Base-by-base conservation (phyloP, 1,284 basidiomycete species). In the Sanghuangporus baumii region DNA sequence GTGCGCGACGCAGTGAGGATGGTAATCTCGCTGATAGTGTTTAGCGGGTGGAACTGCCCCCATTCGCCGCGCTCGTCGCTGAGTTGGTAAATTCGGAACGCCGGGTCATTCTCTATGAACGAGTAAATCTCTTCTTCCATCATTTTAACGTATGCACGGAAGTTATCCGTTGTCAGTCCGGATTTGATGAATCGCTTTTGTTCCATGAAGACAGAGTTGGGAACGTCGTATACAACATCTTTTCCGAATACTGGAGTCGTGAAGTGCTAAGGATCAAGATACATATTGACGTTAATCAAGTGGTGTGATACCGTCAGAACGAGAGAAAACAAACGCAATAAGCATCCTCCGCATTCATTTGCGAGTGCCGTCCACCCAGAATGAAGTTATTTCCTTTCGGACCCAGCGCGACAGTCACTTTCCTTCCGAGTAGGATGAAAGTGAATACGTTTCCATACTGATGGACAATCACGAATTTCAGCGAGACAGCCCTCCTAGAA, bases 121-220 rank as follows among this genome's bases (percentile, higher is more conserved):
- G 85, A 76, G 54, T 85, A 80, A 58, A 93, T 87, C 75, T 98
- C 95, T 41, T 90, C 80, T 64, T 89, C 87, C 68, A 99, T 94
- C 85, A 98, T 90, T 57, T 87, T 86, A 41, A 97, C 89, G 71
- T 99, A 99, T 46, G 86, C 82, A 43, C 89, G 86, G 75, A 99
- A 89, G 73, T 96, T 96, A 38, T 98, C 96, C 20, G 85, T 87
- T 11, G 94, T 91, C 6, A 99, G 84, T 43, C 96, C 96, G 67
- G 94, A 88, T 78, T 96, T 96, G 75, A 96, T 88, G 68, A 98
- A 98, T 75, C 91, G 92, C 82, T 99, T 99, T 76, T 99, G 97
- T 73, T 99, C 95, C 96, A 99, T 99, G 73, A 99, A 88, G 58
- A 94, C 81, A 59, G 94, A 89, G 74, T 99, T 99, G 40, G 97